phyloP scores from a whole-genome alignment of 2,329 filamentous ascomycete genomes.

The Cladophialophora psammophila region DNA sequence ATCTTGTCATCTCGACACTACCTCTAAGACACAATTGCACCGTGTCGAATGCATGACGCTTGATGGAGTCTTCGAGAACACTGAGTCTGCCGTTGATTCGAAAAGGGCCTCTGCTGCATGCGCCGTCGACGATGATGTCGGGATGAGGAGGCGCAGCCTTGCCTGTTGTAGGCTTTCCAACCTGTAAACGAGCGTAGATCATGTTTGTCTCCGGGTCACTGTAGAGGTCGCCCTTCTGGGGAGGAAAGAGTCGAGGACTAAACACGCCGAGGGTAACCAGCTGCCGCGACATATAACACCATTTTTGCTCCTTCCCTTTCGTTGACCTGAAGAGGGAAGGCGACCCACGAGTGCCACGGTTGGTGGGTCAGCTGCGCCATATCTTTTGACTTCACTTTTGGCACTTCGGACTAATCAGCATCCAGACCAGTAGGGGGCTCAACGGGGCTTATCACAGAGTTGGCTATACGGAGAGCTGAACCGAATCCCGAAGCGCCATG shows the following conservation, averaged over 20 bases:
- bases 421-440: not conserved
- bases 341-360: not conserved
- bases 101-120: not conserved
- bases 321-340: constrained; percentile 12
- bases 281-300: constrained; percentile 12
- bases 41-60: constrained; percentile 28
- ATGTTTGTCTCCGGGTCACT: constrained; percentile 14
- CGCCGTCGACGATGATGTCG: constrained; percentile 1
- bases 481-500: constrained; percentile 12
- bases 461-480: constrained; percentile 8
- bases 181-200: constrained; percentile 30
- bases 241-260: not conserved
- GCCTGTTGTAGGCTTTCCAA: constrained; percentile 16
- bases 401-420: constrained; percentile 1
- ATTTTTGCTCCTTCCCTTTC: not conserved
- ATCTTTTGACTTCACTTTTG: constrained; percentile 8
- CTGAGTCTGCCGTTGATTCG: constrained; percentile 31
- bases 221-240: not conserved
- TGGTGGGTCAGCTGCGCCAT: constrained; percentile 6
- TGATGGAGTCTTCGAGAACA: constrained; percentile 29
- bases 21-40: constrained; percentile 32
- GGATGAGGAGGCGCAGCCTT: constrained; percentile 22
- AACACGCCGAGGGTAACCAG: not conserved
- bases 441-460: constrained; percentile 1
- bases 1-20: not conserved